Evolutionary conservation across 345 rosid genomes (phyloP).

Genomic region (Psidium friedrichsthalianum): DNA sequence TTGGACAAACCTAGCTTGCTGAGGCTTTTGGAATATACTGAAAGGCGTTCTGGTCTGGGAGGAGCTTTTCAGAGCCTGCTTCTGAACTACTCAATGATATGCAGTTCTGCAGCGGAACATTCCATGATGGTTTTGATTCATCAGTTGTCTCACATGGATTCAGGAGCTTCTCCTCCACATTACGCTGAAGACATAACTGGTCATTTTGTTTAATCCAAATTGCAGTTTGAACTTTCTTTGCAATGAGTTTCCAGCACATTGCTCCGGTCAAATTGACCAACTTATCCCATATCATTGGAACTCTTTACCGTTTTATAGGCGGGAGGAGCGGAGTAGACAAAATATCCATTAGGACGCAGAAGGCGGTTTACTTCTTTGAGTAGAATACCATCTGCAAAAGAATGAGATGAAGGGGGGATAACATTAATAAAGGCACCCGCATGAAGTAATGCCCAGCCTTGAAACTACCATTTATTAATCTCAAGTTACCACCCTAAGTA

Average conservation of each 20-base stretch:
- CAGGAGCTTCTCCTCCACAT: conserved; percentile 50
- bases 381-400: conserved; percentile 67
- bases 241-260: conserved; percentile 96
- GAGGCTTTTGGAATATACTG: conserved; percentile 50
- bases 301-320: conserved; percentile 79
- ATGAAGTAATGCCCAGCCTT: background rate
- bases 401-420: background rate
- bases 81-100: conserved; percentile 23
- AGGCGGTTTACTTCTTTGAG: conserved; percentile 85
- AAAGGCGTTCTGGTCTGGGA: conserved; percentile 56
- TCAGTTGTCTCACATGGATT: conserved; percentile 47
- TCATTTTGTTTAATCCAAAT: conserved; percentile 74
- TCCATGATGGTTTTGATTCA: conserved; percentile 63
- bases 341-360: conserved; percentile 71
- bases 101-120: conserved; percentile 57
- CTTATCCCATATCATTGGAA: conserved; percentile 71
- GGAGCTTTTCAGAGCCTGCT: conserved; percentile 28
- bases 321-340: conserved; percentile 91
- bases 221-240: conserved; percentile 81
- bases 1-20: conserved; percentile 33
- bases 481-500: background rate
- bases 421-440: background rate
- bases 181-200: conserved; percentile 41
- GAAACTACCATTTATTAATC: background rate
- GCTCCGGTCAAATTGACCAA: conserved; percentile 59